A percentile compares a stretch with the other conserved stretches of the same genome.
phyloP scores from a whole-genome alignment of 176 grass and related monocot species.

The Tuctoria greenei region DNA sequence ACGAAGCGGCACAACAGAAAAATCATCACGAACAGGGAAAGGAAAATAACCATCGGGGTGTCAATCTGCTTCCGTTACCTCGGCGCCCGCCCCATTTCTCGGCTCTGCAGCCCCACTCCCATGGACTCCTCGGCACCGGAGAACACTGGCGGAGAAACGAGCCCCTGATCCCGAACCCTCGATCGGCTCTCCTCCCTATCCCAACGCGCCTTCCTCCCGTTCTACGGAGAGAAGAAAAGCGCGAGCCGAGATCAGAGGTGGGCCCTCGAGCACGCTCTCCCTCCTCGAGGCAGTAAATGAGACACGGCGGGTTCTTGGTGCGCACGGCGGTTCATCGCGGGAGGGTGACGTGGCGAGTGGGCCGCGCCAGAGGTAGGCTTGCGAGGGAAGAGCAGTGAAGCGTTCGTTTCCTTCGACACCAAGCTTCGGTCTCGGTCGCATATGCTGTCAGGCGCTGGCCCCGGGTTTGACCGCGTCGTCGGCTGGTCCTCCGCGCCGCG shows the following conservation, averaged over 20 bases:
- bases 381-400: background rate
- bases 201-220: background rate
- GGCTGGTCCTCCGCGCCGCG: too few relatives aligned
- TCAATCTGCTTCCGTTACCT: background rate
- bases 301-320: background rate
- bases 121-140: background rate
- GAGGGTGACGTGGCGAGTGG: background rate
- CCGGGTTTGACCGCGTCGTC: too few relatives aligned
- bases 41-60: too few relatives aligned
- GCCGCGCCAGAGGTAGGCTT: background rate
- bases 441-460: too few relatives aligned
- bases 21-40: background rate
- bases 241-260: background rate
- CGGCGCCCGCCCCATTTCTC: background rate
- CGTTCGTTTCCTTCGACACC: conserved; percentile 18
- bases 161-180: background rate
- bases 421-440: too few relatives aligned
- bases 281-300: background rate
- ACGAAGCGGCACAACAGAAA: background rate
- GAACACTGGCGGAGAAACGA: background rate
- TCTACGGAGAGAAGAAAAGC: background rate
- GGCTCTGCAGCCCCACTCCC: background rate
- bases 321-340: background rate
- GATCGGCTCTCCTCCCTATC: background rate
- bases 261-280: background rate